Percentiles rank a stretch among this genome's conserved stretches.
Conservation (phyloP, 2,329 filamentous ascomycete species). For the Zasmidium citrigriseum region DNA sequence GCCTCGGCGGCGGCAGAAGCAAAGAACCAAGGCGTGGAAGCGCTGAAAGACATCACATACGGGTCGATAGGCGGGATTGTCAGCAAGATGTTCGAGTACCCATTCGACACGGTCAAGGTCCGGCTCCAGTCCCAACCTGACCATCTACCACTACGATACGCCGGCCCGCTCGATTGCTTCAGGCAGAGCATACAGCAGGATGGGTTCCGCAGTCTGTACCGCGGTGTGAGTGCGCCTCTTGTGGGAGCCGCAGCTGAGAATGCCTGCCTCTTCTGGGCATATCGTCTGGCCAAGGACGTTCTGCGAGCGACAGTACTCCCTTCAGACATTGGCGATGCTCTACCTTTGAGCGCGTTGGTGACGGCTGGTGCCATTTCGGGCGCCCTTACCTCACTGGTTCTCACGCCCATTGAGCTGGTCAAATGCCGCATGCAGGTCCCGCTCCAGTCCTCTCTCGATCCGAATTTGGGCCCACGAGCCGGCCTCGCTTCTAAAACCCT, state of each 20-base stretch:
- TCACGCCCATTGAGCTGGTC: slow-evolving; percentile 94
- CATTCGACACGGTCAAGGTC: slow-evolving; percentile 98
- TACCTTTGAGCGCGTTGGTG: slow-evolving; percentile 75
- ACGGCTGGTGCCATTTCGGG: slow-evolving; percentile 83
- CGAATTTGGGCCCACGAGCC: slow-evolving; percentile 19
- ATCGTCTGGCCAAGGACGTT: slow-evolving; percentile 61
- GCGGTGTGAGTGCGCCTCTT: slow-evolving; percentile 88
- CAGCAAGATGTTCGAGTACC: slow-evolving; percentile 96
- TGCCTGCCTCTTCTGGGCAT: slow-evolving; percentile 90
- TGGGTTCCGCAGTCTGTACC: slow-evolving; percentile 80
- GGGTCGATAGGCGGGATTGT: slow-evolving; percentile 89
- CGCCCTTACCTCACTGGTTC: slow-evolving; percentile 82
- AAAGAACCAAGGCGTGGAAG: slow-evolving; percentile 58
- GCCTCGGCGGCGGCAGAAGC: slow-evolving; percentile 10
- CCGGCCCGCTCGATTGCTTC: slow-evolving; percentile 90
- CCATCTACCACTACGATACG: slow-evolving; percentile 76
- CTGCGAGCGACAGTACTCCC: slow-evolving; percentile 64
- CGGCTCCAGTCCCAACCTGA: slow-evolving; percentile 94
- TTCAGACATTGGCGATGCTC: slow-evolving; percentile 38
- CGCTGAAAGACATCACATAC: slow-evolving; percentile 82
- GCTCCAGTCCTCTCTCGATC: slow-evolving; percentile 35
- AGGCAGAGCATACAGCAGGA: slow-evolving; percentile 77
- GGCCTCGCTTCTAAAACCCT: slow-evolving; percentile 20
- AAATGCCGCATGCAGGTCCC: slow-evolving; percentile 98
- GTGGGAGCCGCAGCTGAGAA: slow-evolving; percentile 90